Conservation (phyloP, 2,329 filamentous ascomycete species). For the Cladosporium sp. region DNA sequence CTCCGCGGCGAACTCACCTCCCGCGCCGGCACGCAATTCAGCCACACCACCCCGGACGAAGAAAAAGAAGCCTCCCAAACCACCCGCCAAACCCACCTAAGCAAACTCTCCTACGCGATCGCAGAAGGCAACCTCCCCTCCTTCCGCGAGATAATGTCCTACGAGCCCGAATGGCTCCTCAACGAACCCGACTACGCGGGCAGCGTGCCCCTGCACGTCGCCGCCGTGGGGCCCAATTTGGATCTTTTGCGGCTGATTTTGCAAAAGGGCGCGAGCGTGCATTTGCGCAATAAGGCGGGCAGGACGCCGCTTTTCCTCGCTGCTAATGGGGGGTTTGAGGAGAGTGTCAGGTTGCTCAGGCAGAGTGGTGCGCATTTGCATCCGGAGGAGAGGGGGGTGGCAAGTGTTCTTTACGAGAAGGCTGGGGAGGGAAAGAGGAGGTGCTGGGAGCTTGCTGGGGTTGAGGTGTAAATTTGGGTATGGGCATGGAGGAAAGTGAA, state of each 20-base stretch:
- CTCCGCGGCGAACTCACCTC: slow-evolving; percentile 84
- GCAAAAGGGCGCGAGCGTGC: slow-evolving; percentile 53
- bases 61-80: not conserved
- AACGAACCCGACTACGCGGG: slow-evolving; percentile 76
- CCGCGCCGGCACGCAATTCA: slow-evolving; percentile 15
- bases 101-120: slow-evolving; percentile 75
- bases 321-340: slow-evolving; percentile 50
- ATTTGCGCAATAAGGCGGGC: slow-evolving; percentile 54
- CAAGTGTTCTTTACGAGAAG: slow-evolving; percentile 37
- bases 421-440: not conserved
- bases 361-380: slow-evolving; percentile 57
- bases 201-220: slow-evolving; percentile 62
- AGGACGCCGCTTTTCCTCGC: slow-evolving; percentile 57
- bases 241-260: slow-evolving; percentile 54
- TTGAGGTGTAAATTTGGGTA: not conserved
- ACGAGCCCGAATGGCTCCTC: slow-evolving; percentile 62
- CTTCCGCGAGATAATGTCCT: slow-evolving; percentile 62
- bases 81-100: slow-evolving; percentile 43
- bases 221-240: slow-evolving; percentile 51
- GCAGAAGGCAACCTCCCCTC: slow-evolving; percentile 62
- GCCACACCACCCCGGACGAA: not conserved
- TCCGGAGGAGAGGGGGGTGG: slow-evolving; percentile 50
- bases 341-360: slow-evolving; percentile 51
- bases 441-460: slow-evolving; percentile 7
- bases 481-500: too few relatives aligned